These are phyloP conservation scores for Allomyces macrogynus DNA, from an alignment of 192 early-diverging fungal species.

Conservation along the genomic window DNA sequence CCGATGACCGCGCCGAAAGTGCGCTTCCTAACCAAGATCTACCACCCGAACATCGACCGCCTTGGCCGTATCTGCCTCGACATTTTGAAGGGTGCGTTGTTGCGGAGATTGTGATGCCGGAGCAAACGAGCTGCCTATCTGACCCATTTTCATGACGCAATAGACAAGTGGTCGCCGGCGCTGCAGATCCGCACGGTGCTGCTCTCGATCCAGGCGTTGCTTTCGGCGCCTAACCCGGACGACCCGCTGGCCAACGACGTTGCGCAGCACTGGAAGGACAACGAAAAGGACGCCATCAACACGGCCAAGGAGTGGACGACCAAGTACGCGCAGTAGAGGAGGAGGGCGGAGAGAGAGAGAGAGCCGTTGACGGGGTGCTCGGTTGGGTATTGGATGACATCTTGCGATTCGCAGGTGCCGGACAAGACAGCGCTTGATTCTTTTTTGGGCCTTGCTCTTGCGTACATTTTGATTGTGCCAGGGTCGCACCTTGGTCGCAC, in stretches of 20 bases:
- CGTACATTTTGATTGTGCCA: no score
- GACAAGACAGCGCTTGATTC: no score
- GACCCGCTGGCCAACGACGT: constrained; percentile 97
- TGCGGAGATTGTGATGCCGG: neutral
- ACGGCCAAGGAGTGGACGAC: constrained; percentile 30
- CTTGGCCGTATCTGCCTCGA: constrained; percentile 93
- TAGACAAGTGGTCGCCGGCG: constrained; percentile 98
- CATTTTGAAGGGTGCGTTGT: constrained; percentile 71
- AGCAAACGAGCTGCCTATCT: no score
- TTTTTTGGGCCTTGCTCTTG: no score
- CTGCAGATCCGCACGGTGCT: constrained; percentile 95
- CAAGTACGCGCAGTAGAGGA: constrained; percentile 2
- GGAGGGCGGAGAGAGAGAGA: no score
- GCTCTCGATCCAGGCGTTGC: constrained; percentile 85
- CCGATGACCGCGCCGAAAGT: constrained; percentile 98
- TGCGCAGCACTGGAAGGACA: constrained; percentile 96
- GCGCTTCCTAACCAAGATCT: constrained; percentile 92
- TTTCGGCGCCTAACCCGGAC: constrained; percentile 95
- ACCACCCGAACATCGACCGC: constrained; percentile 98
- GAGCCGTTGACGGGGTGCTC: no score
- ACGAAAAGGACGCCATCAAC: constrained; percentile 76
- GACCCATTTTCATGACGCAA: neutral
- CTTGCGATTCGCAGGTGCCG: no score
- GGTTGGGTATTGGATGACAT: no score
- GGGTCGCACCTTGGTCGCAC: no score